These are phyloP conservation scores for Sugiyamaella floridensis DNA, from an alignment of 805 yeast species.

Conservation along the genomic window DNA sequence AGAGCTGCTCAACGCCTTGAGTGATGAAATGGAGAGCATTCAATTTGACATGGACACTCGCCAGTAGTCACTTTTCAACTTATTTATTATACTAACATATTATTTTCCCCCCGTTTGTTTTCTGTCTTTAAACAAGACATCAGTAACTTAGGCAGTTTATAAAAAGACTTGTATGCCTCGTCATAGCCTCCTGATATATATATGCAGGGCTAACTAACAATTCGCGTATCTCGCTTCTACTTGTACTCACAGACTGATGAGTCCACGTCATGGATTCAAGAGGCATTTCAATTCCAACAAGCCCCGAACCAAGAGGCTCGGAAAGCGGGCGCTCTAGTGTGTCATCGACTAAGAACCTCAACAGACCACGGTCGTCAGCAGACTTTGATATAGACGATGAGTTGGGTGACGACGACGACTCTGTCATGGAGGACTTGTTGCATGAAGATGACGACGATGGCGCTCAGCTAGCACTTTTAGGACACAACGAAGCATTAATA, in stretches of 20 bases:
- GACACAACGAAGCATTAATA: conserved; percentile 18
- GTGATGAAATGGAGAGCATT: conserved; percentile 28
- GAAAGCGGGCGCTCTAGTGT: neutral
- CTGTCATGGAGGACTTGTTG: conserved; percentile 3
- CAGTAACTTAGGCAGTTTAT: too few species aligned
- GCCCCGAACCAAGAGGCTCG: neutral
- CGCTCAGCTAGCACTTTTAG: conserved; percentile 8
- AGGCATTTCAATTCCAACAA: neutral
- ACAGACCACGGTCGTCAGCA: neutral
- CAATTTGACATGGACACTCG: neutral
- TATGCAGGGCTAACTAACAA: neutral
- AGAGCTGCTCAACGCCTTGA: conserved; percentile 23
- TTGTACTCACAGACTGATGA: neutral
- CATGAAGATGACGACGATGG: conserved; percentile 7
- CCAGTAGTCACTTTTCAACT: too few species aligned
- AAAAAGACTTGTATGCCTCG: too few species aligned
- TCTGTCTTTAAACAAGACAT: too few species aligned
- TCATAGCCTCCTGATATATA: neutral
- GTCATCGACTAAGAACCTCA: neutral
- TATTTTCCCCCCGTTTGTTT: too few species aligned
- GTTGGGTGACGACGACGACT: conserved; percentile 5
- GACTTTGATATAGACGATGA: conserved; percentile 9
- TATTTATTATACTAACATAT: too few species aligned
- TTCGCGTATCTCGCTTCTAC: neutral
- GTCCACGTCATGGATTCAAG: neutral